Percentiles rank a stretch among this genome's conserved stretches.
phyloP scores from a whole-genome alignment of 2,329 filamentous ascomycete species.

The Aspergillus udagawae region DNA sequence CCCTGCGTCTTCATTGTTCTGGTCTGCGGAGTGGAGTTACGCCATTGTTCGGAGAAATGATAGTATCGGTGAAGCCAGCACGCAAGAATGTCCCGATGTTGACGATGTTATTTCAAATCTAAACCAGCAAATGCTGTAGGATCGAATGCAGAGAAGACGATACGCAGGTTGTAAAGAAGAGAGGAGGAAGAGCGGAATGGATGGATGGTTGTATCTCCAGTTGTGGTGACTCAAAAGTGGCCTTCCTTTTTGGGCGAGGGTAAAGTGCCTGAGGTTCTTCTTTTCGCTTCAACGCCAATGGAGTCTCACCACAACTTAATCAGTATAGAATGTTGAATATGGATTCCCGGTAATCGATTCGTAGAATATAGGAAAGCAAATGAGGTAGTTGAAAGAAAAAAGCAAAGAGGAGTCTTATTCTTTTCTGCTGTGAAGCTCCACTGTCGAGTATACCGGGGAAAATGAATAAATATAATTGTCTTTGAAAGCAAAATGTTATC shows the following conservation, averaged over 20 bases:
- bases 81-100: conserved; percentile 5
- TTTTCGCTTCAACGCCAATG: not conserved
- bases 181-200: not conserved
- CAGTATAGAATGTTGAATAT: not conserved
- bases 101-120: not conserved
- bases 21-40: conserved; percentile 11
- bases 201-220: not conserved
- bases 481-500: not conserved
- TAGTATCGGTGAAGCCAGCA: conserved; percentile 10
- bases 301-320: too few relatives aligned
- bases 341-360: not conserved
- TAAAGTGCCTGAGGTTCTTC: not conserved
- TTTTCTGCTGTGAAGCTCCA: not conserved
- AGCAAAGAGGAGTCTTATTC: not conserved
- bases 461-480: not conserved
- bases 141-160: not conserved
- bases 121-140: not conserved
- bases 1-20: conserved; percentile 15
- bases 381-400: not conserved
- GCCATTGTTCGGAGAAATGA: conserved; percentile 17
- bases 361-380: not conserved
- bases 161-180: not conserved
- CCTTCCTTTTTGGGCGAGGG: not conserved
- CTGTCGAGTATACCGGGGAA: not conserved
- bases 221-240: not conserved